Evolutionary conservation across 2,329 filamentous ascomycete genomes (phyloP).

Genomic region (Biscogniauxia marginata): DNA sequence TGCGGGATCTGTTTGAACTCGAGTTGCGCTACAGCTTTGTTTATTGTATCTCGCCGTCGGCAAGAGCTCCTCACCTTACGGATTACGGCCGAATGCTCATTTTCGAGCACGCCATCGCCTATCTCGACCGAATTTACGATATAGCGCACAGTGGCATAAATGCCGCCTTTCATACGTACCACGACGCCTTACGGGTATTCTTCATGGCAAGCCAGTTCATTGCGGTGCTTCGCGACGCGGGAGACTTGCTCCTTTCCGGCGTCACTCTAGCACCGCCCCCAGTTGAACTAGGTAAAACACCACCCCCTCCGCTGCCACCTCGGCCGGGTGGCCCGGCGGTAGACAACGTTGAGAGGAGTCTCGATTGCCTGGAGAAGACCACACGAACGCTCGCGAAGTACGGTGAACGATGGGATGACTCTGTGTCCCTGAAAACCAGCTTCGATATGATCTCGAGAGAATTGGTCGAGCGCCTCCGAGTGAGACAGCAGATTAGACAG

Average conservation of each 20-base stretch:
- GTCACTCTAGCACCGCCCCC: slow-evolving; percentile 44
- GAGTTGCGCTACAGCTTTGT: slow-evolving; percentile 90
- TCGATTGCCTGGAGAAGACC: slow-evolving; percentile 54
- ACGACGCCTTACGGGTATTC: slow-evolving; percentile 82
- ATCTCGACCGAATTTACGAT: slow-evolving; percentile 70
- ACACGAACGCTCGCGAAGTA: slow-evolving; percentile 54
- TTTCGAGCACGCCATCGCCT: slow-evolving; percentile 84
- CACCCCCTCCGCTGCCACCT: slow-evolving; percentile 53
- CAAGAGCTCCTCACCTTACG: slow-evolving; percentile 68
- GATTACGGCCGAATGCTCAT: slow-evolving; percentile 78
- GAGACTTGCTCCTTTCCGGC: slow-evolving; percentile 55
- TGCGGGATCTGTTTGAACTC: slow-evolving; percentile 77
- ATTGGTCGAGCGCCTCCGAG: slow-evolving; percentile 43
- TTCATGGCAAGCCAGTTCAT: slow-evolving; percentile 67
- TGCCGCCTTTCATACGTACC: slow-evolving; percentile 75
- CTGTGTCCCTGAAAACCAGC: slow-evolving; percentile 49
- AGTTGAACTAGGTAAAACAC: slow-evolving; percentile 44
- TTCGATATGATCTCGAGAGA: slow-evolving; percentile 52
- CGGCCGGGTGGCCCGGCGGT: slow-evolving; percentile 40
- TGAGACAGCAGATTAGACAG: slow-evolving; percentile 37
- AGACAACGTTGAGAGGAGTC: slow-evolving; percentile 55
- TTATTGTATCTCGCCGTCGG: slow-evolving; percentile 81
- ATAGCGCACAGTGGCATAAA: slow-evolving; percentile 60
- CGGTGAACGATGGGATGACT: slow-evolving; percentile 59
- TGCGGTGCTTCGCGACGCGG: slow-evolving; percentile 57